These are phyloP conservation scores for Candida tibetensis DNA, from an alignment of 805 yeast species.

Conservation along the genomic window DNA sequence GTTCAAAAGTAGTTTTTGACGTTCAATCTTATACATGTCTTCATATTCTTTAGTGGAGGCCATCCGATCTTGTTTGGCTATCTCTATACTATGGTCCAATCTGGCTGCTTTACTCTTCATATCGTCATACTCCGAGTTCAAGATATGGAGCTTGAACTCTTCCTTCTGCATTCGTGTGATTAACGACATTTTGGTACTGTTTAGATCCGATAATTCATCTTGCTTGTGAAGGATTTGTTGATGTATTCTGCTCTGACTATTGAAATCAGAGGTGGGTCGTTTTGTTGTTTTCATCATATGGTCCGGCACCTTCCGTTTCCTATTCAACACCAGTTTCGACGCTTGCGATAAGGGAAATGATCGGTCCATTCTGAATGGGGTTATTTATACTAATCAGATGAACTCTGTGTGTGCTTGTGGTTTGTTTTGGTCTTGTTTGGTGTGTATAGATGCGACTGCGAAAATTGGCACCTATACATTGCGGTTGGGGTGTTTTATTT, in stretches of 20 bases:
- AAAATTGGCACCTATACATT: too few species aligned
- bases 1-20: conserved; percentile 17
- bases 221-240: conserved; percentile 2
- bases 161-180: conserved; percentile 15
- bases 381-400: background rate
- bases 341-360: background rate
- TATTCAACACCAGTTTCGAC: background rate
- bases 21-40: conserved; percentile 7
- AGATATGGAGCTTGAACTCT: conserved; percentile 13
- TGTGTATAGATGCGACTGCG: background rate
- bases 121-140: conserved; percentile 8
- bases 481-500: too few species aligned
- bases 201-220: conserved; percentile 8
- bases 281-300: background rate
- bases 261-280: background rate
- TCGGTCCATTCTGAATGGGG: background rate
- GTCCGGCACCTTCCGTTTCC: background rate
- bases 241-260: background rate
- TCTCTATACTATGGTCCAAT: conserved; percentile 5
- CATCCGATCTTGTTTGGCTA: conserved; percentile 6
- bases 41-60: conserved; percentile 4
- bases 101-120: conserved; percentile 5
- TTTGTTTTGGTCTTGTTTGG: conserved; percentile 4
- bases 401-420: background rate
- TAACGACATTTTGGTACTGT: conserved; percentile 10